Conservation (phyloP, 208 protist species). For the Spongospora subterranea region DNA sequence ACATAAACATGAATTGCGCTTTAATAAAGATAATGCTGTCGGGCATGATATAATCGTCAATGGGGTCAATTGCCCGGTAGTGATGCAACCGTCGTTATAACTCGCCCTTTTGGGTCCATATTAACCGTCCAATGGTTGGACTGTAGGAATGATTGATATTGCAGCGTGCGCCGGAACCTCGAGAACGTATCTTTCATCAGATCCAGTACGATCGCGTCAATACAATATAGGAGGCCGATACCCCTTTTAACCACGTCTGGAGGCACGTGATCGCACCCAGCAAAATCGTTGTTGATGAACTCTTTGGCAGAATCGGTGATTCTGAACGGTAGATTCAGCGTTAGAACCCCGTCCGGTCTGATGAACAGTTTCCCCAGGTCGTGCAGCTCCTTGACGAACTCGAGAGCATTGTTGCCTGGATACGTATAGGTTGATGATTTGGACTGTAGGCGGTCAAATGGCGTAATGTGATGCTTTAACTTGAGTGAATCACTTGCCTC, state of each 20-base stretch:
- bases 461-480: not conserved
- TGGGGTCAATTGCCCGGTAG: too few species aligned
- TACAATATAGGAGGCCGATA: not conserved
- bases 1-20: too few species aligned
- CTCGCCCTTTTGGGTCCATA: too few species aligned
- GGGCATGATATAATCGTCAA: too few species aligned
- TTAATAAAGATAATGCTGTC: too few species aligned
- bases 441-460: not conserved
- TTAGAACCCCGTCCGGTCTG: not conserved
- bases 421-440: not conserved
- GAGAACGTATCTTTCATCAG: not conserved
- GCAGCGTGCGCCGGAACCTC: not conserved
- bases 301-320: not conserved
- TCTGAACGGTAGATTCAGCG: not conserved
- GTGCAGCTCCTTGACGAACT: not conserved
- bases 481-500: not conserved
- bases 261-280: not conserved
- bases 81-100: too few species aligned
- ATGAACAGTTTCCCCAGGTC: not conserved
- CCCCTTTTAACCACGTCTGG: not conserved
- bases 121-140: too few species aligned
- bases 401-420: not conserved
- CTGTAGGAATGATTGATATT: too few species aligned
- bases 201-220: not conserved
- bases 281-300: not conserved